These are phyloP conservation scores for Nitzschia inconspicua DNA, from an alignment of 108 stramenopile species.

Conservation along the genomic window DNA sequence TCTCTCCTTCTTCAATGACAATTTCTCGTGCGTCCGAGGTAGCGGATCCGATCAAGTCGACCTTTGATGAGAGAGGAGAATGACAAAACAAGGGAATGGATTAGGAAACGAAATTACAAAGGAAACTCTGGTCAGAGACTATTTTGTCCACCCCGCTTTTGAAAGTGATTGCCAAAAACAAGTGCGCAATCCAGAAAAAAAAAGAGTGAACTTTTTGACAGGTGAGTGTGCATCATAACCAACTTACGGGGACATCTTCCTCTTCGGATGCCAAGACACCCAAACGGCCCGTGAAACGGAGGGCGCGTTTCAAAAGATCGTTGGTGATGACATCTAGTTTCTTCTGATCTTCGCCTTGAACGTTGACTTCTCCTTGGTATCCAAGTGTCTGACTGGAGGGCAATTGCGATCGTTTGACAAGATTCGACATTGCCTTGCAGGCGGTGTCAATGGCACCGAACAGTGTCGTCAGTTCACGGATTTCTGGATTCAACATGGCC, in stretches of 20 bases:
- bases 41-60: conserved; percentile 17
- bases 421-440: conserved; percentile 72
- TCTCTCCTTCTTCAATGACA: conserved; percentile 61
- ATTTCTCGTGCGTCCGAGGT: conserved; percentile 13
- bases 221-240: too few species aligned
- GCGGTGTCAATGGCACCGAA: conserved; percentile 83
- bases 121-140: too few species aligned
- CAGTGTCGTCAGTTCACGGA: conserved; percentile 66
- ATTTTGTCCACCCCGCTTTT: too few species aligned
- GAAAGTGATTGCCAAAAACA: background rate
- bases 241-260: conserved; percentile 77
- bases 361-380: conserved; percentile 72
- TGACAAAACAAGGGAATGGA: background rate
- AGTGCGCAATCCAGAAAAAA: background rate
- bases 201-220: background rate
- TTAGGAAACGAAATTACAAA: background rate
- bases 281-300: conserved; percentile 84
- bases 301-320: conserved; percentile 91
- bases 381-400: conserved; percentile 67
- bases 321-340: conserved; percentile 96
- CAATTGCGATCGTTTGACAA: conserved; percentile 62
- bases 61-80: background rate
- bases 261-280: conserved; percentile 79
- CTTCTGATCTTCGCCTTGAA: conserved; percentile 86
- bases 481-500: conserved; percentile 64